phyloP scores from a whole-genome alignment of 2,329 filamentous ascomycete genomes.

The Sclerotinia nivalis region DNA sequence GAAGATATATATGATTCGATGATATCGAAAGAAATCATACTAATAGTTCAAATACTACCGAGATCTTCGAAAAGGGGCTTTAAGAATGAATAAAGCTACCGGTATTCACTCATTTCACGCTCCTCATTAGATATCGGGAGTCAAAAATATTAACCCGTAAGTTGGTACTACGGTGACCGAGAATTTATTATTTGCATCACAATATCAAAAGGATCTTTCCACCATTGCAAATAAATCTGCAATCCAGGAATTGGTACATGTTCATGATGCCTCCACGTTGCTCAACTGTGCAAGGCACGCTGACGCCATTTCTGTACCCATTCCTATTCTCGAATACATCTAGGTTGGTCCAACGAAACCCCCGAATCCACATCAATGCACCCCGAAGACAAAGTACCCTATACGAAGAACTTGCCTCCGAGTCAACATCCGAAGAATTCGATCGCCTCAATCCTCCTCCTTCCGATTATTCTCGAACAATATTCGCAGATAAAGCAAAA shows the following conservation, averaged over 20 bases:
- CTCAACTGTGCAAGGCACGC: conserved; percentile 35
- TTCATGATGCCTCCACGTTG: conserved; percentile 39
- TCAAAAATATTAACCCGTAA: conserved; percentile 8
- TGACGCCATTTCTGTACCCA: conserved; percentile 42
- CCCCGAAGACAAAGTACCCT: conserved; percentile 32
- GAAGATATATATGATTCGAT: conserved; percentile 2
- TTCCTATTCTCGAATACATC: conserved; percentile 32
- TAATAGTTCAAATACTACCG: not conserved
- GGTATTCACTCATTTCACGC: conserved; percentile 8
- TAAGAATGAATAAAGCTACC: not conserved
- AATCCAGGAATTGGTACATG: not conserved
- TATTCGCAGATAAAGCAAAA: conserved; percentile 84
- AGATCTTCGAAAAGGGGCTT: conserved; percentile 18
- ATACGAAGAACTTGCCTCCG: conserved; percentile 14
- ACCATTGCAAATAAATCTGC: conserved; percentile 15
- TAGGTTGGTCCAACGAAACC: conserved; percentile 8
- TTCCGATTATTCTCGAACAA: conserved; percentile 78
- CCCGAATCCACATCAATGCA: conserved; percentile 27
- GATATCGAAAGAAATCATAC: not conserved
- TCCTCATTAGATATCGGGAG: not conserved
- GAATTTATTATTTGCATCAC: conserved; percentile 8
- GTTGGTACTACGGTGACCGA: conserved; percentile 21
- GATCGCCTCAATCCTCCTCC: conserved; percentile 76
- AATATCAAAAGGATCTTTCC: not conserved
- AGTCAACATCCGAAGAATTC: conserved; percentile 32